phyloP scores from a whole-genome alignment of 2,329 filamentous ascomycete genomes.

The Hirsutella thompsonii region DNA sequence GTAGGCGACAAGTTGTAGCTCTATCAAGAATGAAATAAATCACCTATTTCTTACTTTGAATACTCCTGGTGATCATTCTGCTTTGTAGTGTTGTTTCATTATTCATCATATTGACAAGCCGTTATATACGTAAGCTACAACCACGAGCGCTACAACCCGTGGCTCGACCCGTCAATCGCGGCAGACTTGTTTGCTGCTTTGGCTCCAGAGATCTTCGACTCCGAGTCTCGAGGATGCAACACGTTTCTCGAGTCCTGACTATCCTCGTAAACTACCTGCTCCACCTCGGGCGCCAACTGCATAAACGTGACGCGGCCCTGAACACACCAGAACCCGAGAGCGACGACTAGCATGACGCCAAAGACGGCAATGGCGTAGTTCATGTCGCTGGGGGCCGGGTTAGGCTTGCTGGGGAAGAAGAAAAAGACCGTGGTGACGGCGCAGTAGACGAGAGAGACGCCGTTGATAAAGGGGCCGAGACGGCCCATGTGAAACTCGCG shows the following conservation, averaged over 20 bases:
- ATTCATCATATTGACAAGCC: too few species aligned
- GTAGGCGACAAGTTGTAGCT: not conserved
- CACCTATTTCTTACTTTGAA: too few species aligned
- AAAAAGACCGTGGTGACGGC: constrained; percentile 39
- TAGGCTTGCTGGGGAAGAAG: constrained; percentile 35
- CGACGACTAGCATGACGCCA: constrained; percentile 37
- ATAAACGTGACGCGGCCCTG: constrained; percentile 24
- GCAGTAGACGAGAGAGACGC: constrained; percentile 37
- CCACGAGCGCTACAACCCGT: too few species aligned
- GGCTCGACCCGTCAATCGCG: too few species aligned
- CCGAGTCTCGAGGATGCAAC: too few species aligned
- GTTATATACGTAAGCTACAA: too few species aligned
- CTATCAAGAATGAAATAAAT: too few species aligned
- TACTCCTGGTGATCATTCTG: too few species aligned
- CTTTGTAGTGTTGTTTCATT: too few species aligned
- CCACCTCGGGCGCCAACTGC: constrained; percentile 5
- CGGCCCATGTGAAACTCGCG: constrained; percentile 31
- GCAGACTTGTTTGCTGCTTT: too few species aligned
- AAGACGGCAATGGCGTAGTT: constrained; percentile 46
- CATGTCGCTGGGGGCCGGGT: constrained; percentile 35
- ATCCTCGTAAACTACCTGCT: constrained; percentile 7
- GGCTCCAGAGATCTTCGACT: too few species aligned
- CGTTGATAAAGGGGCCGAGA: constrained; percentile 30
- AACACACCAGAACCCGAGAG: constrained; percentile 35
- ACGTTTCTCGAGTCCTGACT: not conserved